Percentiles rank a stretch among this genome's conserved stretches.
phyloP scores from a whole-genome alignment of 2,329 filamentous ascomycete genomes.

The Biscogniauxia marginata region DNA sequence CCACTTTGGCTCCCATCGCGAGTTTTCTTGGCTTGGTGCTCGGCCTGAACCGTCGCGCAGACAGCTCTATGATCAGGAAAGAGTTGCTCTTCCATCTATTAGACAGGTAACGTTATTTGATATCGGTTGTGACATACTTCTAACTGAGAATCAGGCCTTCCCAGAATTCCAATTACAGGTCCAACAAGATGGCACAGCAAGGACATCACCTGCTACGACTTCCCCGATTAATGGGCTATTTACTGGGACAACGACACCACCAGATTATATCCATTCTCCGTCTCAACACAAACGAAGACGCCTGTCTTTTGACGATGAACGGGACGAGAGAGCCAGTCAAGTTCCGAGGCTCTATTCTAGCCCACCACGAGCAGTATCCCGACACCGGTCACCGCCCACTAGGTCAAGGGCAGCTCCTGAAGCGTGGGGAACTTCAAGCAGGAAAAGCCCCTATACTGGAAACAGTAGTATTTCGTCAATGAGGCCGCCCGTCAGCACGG shows the following conservation, averaged over 20 bases:
- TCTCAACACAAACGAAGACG: conserved; percentile 48
- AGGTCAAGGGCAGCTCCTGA: conserved; percentile 30
- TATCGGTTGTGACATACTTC: conserved; percentile 3
- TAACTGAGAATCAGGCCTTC: conserved; percentile 38
- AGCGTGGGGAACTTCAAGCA: conserved; percentile 36
- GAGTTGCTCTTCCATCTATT: conserved; percentile 50
- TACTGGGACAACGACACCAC: conserved; percentile 35
- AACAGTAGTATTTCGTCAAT: conserved; percentile 32
- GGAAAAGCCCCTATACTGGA: conserved; percentile 36
- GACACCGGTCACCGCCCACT: conserved; percentile 38
- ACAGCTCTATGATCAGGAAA: conserved; percentile 39
- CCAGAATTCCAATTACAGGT: conserved; percentile 43
- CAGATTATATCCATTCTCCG: conserved; percentile 51
- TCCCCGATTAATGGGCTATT: conserved; percentile 34
- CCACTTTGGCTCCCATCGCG: conserved; percentile 37
- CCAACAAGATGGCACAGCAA: conserved; percentile 33
- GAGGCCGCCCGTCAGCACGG: conserved; percentile 31
- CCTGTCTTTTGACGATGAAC: conserved; percentile 41
- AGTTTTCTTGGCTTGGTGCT: conserved; percentile 40
- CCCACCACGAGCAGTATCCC: conserved; percentile 26
- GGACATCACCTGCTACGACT: conserved; percentile 33
- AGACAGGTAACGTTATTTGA: conserved; percentile 42
- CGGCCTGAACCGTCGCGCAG: conserved; percentile 37
- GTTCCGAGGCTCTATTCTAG: conserved; percentile 47
- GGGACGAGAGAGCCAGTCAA: conserved; percentile 42